Percentiles rank a stretch among this genome's conserved stretches.
These are phyloP conservation scores for Biscogniauxia mediterranea DNA, from an alignment of 2,329 filamentous ascomycete species.

Conservation along the genomic window DNA sequence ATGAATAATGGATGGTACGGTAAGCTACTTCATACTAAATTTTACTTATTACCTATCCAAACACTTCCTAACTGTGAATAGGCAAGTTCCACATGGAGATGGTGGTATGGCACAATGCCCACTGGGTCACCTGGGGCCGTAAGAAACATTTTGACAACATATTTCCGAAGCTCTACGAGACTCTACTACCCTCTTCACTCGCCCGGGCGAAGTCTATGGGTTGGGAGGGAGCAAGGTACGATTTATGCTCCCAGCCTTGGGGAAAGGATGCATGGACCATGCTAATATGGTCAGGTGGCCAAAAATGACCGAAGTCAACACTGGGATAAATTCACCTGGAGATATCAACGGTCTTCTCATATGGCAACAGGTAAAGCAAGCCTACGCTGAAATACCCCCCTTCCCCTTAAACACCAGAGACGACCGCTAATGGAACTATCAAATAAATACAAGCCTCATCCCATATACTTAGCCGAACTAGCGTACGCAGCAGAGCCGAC, in stretches of 20 bases:
- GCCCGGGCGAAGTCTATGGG: slow-evolving; percentile 33
- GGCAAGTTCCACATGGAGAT: slow-evolving; percentile 45
- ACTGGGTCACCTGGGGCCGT: slow-evolving; percentile 41
- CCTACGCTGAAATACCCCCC: not conserved
- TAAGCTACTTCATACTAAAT: slow-evolving; percentile 9
- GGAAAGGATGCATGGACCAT: not conserved
- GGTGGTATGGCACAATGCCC: slow-evolving; percentile 41
- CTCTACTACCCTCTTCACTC: slow-evolving; percentile 31
- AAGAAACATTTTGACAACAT: slow-evolving; percentile 36
- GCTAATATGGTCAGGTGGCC: slow-evolving; percentile 33
- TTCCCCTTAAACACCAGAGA: not conserved
- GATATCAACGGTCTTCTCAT: slow-evolving; percentile 50
- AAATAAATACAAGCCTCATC: slow-evolving; percentile 39
- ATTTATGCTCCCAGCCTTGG: not conserved
- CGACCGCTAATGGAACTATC: too few relatives aligned
- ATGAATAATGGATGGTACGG: slow-evolving; percentile 49
- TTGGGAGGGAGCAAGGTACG: slow-evolving; percentile 33
- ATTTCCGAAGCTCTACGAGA: slow-evolving; percentile 37
- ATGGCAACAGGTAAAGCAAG: slow-evolving; percentile 41
- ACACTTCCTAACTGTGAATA: slow-evolving; percentile 1
- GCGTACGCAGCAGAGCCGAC: slow-evolving; percentile 30
- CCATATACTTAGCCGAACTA: slow-evolving; percentile 35
- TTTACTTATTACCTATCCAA: not conserved
- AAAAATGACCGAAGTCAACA: slow-evolving; percentile 48
- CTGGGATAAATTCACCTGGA: slow-evolving; percentile 46